Base-by-base conservation (phyloP, 768 basidiomycete species). In the Tephrocybe sp. region DNA sequence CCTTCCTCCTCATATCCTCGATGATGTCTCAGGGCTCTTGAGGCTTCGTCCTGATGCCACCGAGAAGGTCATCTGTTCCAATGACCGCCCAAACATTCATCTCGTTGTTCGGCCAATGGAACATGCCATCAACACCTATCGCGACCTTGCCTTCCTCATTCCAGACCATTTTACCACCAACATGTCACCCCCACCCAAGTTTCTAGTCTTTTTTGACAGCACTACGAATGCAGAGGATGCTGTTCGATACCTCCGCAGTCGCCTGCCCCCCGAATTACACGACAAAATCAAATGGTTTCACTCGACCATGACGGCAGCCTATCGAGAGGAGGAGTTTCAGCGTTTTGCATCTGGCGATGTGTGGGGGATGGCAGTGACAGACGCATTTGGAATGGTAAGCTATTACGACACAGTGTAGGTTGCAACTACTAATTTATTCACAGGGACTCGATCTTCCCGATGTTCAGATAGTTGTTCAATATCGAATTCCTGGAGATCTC, bases 371-470 rank as follows among this genome's bases (percentile, higher is more conserved):
- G 29, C 12, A 12, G 29, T 30, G 29, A 70, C 63, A 0, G 66
- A 67, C 33, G 57, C 66, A 21, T 70, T 68, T 51, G 68, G 70
- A 22, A 67, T 72, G 69, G 66, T 70, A 51, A 42, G 62, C n/a
- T 38, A 12, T 6, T 12, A 30, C 29, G 54, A 13, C 34, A 52
- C 3, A 16, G 24, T 27, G 13, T 19, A 1, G 11, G 4, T 3
- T 25, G 18, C 27, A 43, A 10, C 19, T 19, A n/a, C 19, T 12
- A 18, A 44, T 16, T 22, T 45, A 22, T 30, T 30, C n/a, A 42
- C 43, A 72, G 72, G 69, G 70, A 4, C 56, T 74, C 31, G 66
- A 74, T 37, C 12, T 73, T 2, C 51, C 65, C 2, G 61, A 65
- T 47, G 65, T 74, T 3, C 24, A 50, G 8, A 42, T 72, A 18